Evolutionary conservation across 2,329 filamentous ascomycete genomes (phyloP), one percentile per base, ranked within the genome.

Genomic region (Colletotrichum liriopes): DNA sequence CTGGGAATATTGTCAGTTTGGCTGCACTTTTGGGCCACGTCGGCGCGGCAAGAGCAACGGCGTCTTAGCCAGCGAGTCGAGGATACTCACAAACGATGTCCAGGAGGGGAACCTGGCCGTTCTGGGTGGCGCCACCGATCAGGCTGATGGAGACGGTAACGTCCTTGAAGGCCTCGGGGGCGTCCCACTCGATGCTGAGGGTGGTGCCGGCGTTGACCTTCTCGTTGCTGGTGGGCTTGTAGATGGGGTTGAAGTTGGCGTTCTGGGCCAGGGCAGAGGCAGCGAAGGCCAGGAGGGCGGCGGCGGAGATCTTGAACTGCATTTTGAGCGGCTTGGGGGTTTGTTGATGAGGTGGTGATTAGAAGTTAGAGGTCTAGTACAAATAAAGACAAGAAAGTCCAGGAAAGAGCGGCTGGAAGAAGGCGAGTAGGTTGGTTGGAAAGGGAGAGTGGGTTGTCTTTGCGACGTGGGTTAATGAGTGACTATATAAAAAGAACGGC

Each of bases 171-270:
- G 81, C 76, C 64, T 81, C 77, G 67, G 81, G 79, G 37, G 81
- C 74, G 16, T 75, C 56, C 90, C 90, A 92, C 75, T 81, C 79
- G 78, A 92, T 84, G 74, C 81, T 80, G 78, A 85, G 87, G 64
- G 82, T 81, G 76, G 82, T 74, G 76, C 89, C 90, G 52, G 88
- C 86, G 41, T 79, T 65, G 74, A 91, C 74, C 56, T 79, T 72
- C 79, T 87, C 80, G 76, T 81, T 81, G 63, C 82, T 51, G 41
- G 77, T 74, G 72, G 90, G 90, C 72, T 81, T 81, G 76, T 78
- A 83, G 79, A 92, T 83, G 77, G 84, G 80, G 79, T 90, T 85
- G 82, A 91, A 92, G 77, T 85, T 86, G n/a, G 81, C 68, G 60
- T 86, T 87, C 81, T 90, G 88, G 70, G 89, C 89, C 72, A 89